These are phyloP conservation scores for maize (Zea mays) DNA, from an alignment of 176 grass and related monocot species.

Conservation along the genomic window Zm-B73-REFERENCE-NAM-5.0 NC_050097.1:140396001-140396500, in stretches of 20 bases:
- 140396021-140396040: background rate
- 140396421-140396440: constrained; percentile 35
- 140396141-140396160: constrained; percentile 47
- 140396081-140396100: constrained; percentile 60
- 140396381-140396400: background rate
- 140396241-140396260: background rate
- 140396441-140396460: constrained; percentile 85
- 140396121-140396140: constrained; percentile 53
- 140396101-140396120: constrained; percentile 46
- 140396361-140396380: constrained; percentile 21
- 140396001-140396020: too few species aligned
- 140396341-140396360: constrained; percentile 92
- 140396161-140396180: too few species aligned
- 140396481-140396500: constrained; percentile 71
- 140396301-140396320: constrained; percentile 68
- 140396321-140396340: constrained; percentile 86
- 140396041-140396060: background rate
- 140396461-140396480: constrained; percentile 87
- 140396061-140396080: too few species aligned
- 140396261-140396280: constrained; percentile 68
- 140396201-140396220: background rate
- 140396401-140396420: background rate
- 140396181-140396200: constrained; percentile 10
- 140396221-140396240: background rate
- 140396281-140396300: constrained; percentile 78